Base-by-base conservation (phyloP, 2,329 filamentous ascomycete genomes). In the Fusarium piperis region DNA sequence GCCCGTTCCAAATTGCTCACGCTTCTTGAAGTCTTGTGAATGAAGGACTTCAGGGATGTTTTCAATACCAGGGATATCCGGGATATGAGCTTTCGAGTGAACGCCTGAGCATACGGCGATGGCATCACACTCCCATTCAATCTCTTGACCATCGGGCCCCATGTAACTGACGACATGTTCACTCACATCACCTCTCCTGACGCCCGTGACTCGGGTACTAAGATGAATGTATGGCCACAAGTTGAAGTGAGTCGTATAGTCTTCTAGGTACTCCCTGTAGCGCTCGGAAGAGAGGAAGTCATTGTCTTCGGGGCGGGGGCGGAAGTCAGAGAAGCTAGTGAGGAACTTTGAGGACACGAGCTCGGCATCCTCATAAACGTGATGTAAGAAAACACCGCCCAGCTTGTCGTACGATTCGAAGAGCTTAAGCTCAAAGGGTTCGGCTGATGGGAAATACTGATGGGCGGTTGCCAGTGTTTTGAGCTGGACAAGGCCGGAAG, bases 261-360 rank as follows among this genome's bases (percentile, higher is more conserved):
- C 48, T 10, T 52, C 48, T 33, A 52, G 30, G n/a, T 52, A 52
- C 8, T 52, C n/a, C 11, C 48, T 33, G 28, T 52, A 52, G 4
- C 48, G 30, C 18, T 77, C 73, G 15, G 79, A 73, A 1, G 77
- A 78, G n/a, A 84, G 72, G 66, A 85, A 85, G 68, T 84, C 83
- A 3, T 81, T 79, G 7, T 79, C 78, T 2, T 82, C 77, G 6
- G 77, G 55, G 16, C 79, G 73, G 26, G 80, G 79, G 3, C 83
- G 80, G 62, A 81, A 82, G 67, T 85, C 83, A 8, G 83, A 85
- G 68, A 52, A 52, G 48, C 26, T 32, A 85, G 83, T 85, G 11
- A 86, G 78, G 41, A 82, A 83, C 67, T 84, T 84, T 6, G 82
- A 84, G 9, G 81, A 83, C 11, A 85, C 83, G 10, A 81, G 73